These are phyloP conservation scores for Nannizziopsis arthrosporioides DNA, from an alignment of 2,329 filamentous ascomycete genomes.

Conservation along the genomic window DNA sequence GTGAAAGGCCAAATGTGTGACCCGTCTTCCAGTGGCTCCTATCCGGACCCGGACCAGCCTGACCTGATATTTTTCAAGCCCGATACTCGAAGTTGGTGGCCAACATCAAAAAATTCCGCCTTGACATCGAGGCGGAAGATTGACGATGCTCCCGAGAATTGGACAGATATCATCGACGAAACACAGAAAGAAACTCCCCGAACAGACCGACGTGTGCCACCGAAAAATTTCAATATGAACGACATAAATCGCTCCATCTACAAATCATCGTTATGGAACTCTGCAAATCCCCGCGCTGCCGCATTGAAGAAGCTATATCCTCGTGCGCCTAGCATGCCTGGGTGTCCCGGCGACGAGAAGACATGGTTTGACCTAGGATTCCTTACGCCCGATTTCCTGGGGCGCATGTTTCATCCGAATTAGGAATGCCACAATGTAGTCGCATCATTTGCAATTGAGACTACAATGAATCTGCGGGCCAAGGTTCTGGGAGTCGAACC, in stretches of 20 bases:
- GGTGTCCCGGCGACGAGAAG: constrained; percentile 22
- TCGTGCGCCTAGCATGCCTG: constrained; percentile 19
- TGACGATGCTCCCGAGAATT: background rate
- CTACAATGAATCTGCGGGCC: constrained; percentile 17
- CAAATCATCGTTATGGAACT: constrained; percentile 19
- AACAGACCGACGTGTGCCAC: background rate
- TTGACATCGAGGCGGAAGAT: background rate
- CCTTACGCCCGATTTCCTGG: constrained; percentile 23
- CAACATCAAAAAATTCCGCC: background rate
- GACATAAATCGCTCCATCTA: constrained; percentile 16
- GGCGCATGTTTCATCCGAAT: constrained; percentile 28
- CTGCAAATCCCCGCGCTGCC: constrained; percentile 17
- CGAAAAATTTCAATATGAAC: constrained; percentile 5
- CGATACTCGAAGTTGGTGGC: constrained; percentile 13
- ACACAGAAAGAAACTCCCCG: constrained; percentile 3
- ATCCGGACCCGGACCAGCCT: constrained; percentile 22
- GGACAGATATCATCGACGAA: background rate
- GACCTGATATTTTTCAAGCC: constrained; percentile 28
- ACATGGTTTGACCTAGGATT: constrained; percentile 15
- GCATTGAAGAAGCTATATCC: constrained; percentile 16
- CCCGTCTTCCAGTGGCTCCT: constrained; percentile 13
- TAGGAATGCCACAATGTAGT: constrained; percentile 15
- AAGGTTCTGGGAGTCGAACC: constrained; percentile 15
- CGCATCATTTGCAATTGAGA: constrained; percentile 21
- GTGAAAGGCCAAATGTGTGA: constrained; percentile 26